phyloP scores from a whole-genome alignment of 768 basidiomycete species.

The Leccinum barrowsii region DNA sequence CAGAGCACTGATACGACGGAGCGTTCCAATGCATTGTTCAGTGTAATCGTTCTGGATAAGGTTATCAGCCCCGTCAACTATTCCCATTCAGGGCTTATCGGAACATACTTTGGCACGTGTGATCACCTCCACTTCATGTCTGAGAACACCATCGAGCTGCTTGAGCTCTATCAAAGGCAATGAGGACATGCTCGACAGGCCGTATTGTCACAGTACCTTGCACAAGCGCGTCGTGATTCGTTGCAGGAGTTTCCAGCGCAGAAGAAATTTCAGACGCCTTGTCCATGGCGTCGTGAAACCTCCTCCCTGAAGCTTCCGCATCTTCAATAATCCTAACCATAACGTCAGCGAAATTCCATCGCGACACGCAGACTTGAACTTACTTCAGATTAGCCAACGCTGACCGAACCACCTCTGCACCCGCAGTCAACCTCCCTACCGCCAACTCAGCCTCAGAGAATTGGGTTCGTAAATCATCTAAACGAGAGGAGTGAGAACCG shows the following conservation, averaged over 20 bases:
- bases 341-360: background rate
- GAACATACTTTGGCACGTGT: constrained; percentile 49
- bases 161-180: constrained; percentile 49
- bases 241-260: constrained; percentile 52
- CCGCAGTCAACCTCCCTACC: constrained; percentile 52
- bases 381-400: constrained; percentile 47
- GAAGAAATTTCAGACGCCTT: constrained; percentile 50
- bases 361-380: constrained; percentile 8
- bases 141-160: constrained; percentile 57
- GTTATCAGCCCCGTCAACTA: background rate
- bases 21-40: constrained; percentile 55
- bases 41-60: constrained; percentile 64
- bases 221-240: constrained; percentile 47
- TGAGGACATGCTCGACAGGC: background rate
- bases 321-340: constrained; percentile 52
- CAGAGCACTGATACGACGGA: constrained; percentile 74
- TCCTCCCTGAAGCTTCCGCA: constrained; percentile 49
- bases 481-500: background rate
- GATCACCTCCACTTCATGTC: constrained; percentile 57
- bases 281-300: constrained; percentile 59
- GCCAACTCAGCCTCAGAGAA: constrained; percentile 54
- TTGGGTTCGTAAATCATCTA: constrained; percentile 57
- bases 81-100: background rate
- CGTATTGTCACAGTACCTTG: constrained; percentile 40
- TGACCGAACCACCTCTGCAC: constrained; percentile 56